phyloP scores from a whole-genome alignment of 495 filamentous ascomycete genomes.

The Cercophora newfieldiana region DNA sequence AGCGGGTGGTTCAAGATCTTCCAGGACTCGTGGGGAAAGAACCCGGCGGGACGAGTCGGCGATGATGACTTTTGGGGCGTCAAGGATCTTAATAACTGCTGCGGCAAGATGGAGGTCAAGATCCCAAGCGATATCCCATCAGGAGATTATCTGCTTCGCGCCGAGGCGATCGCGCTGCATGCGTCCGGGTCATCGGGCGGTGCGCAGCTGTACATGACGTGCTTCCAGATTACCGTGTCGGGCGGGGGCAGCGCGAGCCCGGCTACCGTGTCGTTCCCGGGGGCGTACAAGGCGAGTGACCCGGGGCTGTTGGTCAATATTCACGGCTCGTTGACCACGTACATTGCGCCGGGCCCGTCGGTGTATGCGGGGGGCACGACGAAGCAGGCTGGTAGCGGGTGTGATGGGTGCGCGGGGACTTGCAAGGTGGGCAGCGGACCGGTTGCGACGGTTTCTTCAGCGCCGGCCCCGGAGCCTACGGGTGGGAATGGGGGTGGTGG shows the following conservation, averaged over 20 bases:
- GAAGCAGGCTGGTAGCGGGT: slow-evolving; percentile 37
- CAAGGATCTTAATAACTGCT: slow-evolving; percentile 55
- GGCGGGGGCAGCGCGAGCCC: slow-evolving; percentile 40
- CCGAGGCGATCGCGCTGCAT: slow-evolving; percentile 55
- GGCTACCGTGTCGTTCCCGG: slow-evolving; percentile 44
- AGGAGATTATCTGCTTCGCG: slow-evolving; percentile 56
- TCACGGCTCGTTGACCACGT: slow-evolving; percentile 36
- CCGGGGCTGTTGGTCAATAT: slow-evolving; percentile 55
- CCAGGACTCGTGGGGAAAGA: slow-evolving; percentile 48
- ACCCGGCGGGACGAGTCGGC: slow-evolving; percentile 30
- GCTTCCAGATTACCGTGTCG: slow-evolving; percentile 48
- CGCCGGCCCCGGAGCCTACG: slow-evolving; percentile 18
- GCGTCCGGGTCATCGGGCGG: slow-evolving; percentile 37
- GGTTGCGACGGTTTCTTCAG: slow-evolving; percentile 22
- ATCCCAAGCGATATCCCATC: slow-evolving; percentile 49
- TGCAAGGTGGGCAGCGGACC: slow-evolving; percentile 39
- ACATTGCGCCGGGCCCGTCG: slow-evolving; percentile 42
- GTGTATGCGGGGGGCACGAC: slow-evolving; percentile 44
- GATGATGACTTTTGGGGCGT: slow-evolving; percentile 53
- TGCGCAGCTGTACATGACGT: slow-evolving; percentile 56
- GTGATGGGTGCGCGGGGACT: slow-evolving; percentile 42
- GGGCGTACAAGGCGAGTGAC: slow-evolving; percentile 49
- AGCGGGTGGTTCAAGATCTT: slow-evolving; percentile 56
- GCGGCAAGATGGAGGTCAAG: slow-evolving; percentile 49
- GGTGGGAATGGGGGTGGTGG: slow-evolving; percentile 25